Percentiles rank a stretch among this genome's conserved stretches.
Conservation (phyloP, 2,329 filamentous ascomycete species). For the Fusarium protoensiforme region DNA sequence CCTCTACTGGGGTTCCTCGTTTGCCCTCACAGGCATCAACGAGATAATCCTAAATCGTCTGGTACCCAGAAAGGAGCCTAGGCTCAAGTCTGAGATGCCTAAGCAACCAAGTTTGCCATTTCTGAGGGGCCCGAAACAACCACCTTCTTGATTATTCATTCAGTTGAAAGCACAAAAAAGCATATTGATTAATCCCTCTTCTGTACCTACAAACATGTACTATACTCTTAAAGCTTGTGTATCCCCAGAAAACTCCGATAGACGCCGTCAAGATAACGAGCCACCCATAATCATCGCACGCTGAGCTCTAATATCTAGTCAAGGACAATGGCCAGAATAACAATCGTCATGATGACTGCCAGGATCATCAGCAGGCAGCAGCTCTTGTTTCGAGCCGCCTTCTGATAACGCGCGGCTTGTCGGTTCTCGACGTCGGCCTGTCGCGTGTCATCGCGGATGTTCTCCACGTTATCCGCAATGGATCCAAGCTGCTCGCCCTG, state of each 20-base stretch:
- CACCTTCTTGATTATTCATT: background rate
- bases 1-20: conserved; percentile 54
- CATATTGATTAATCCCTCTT: conserved; percentile 25
- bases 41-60: conserved; percentile 42
- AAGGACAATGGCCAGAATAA: conserved; percentile 86
- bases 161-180: background rate
- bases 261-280: conserved; percentile 35
- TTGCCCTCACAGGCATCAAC: conserved; percentile 50
- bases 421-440: conserved; percentile 89
- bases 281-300: conserved; percentile 20
- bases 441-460: conserved; percentile 81
- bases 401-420: conserved; percentile 91
- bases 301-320: conserved; percentile 59
- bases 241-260: conserved; percentile 41
- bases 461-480: conserved; percentile 89
- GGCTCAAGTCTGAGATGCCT: conserved; percentile 23
- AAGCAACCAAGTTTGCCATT: conserved; percentile 32
- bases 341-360: conserved; percentile 87
- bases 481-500: conserved; percentile 90
- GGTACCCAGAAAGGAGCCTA: conserved; percentile 27
- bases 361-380: conserved; percentile 92
- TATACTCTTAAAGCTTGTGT: conserved; percentile 33
- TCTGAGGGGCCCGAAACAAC: conserved; percentile 21
- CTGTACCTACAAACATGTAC: conserved; percentile 38
- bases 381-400: conserved; percentile 92